phyloP scores from a whole-genome alignment of 164 flowering plant species.

The Chloranthus sessilifolius region DNA sequence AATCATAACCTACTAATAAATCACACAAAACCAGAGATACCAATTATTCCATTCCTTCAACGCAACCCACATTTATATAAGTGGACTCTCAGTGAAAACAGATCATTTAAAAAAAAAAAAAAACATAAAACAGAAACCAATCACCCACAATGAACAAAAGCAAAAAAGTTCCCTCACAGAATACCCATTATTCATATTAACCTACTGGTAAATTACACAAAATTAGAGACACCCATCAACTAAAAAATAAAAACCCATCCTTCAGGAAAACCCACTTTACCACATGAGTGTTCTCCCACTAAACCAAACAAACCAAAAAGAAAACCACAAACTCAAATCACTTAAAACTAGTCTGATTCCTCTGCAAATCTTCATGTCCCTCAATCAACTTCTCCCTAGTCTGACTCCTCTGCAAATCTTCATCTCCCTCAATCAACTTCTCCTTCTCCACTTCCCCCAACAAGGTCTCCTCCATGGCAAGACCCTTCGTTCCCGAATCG shows the following conservation, averaged over 20 bases:
- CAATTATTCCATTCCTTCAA: too few relatives aligned
- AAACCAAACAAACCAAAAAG: background rate
- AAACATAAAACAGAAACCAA: too few relatives aligned
- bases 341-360: slow-evolving; percentile 27
- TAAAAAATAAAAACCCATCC: background rate
- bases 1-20: too few relatives aligned
- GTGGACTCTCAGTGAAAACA: too few relatives aligned
- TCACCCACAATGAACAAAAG: too few relatives aligned
- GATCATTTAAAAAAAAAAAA: too few relatives aligned
- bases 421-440: slow-evolving; percentile 31
- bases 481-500: slow-evolving; percentile 6
- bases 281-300: slow-evolving; percentile 2
- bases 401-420: too few relatives aligned
- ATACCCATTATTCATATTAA: slow-evolving; percentile 1
- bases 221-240: background rate
- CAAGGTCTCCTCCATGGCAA: slow-evolving; percentile 8
- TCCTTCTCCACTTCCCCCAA: slow-evolving; percentile 40
- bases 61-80: too few relatives aligned
- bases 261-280: slow-evolving; percentile 9
- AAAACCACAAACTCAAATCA: slow-evolving; percentile 9
- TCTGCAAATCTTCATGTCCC: slow-evolving; percentile 19
- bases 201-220: slow-evolving; percentile 9
- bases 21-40: too few relatives aligned
- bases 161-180: background rate
- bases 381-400: background rate